These are phyloP conservation scores for Cenchrus americanus DNA, from an alignment of 176 grass and related monocot genomes.

Conservation along the genomic window DNA sequence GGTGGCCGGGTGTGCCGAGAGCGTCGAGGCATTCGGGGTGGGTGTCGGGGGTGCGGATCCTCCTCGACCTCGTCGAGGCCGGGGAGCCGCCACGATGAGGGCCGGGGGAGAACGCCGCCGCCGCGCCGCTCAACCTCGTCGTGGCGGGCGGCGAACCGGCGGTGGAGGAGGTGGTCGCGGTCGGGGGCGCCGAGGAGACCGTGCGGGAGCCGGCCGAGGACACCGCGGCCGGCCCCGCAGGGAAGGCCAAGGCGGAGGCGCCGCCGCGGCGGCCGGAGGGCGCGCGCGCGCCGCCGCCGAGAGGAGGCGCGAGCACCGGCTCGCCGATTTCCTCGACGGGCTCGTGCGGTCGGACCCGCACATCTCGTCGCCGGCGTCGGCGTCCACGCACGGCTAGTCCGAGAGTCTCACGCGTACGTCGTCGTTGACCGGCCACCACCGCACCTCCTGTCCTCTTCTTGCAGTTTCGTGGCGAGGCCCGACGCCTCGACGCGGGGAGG, in stretches of 20 bases:
- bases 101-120: slow-evolving; percentile 73
- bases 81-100: slow-evolving; percentile 37
- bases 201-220: slow-evolving; percentile 60
- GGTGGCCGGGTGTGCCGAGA: slow-evolving; percentile 88
- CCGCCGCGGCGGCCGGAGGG: slow-evolving; percentile 59
- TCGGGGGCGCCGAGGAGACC: slow-evolving; percentile 55
- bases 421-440: background rate
- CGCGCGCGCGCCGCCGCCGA: slow-evolving; percentile 7
- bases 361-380: slow-evolving; percentile 58
- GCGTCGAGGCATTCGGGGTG: slow-evolving; percentile 62
- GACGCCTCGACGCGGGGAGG: no score
- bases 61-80: slow-evolving; percentile 67
- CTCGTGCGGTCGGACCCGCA: slow-evolving; percentile 49
- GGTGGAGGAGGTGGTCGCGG: slow-evolving; percentile 49
- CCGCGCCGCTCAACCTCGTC: slow-evolving; percentile 86
- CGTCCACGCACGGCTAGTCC: slow-evolving; percentile 40
- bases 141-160: slow-evolving; percentile 69
- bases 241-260: slow-evolving; percentile 74
- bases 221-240: slow-evolving; percentile 49
- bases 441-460: no score
- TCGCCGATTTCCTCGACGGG: slow-evolving; percentile 54
- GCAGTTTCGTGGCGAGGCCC: no score
- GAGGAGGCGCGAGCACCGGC: slow-evolving; percentile 36
- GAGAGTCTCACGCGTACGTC: background rate
- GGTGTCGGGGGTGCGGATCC: slow-evolving; percentile 71